Evolutionary conservation across 495 filamentous ascomycete genomes (phyloP), one percentile per base, ranked within the genome.

Genomic region (Podospora pseudopauciseta): DNA sequence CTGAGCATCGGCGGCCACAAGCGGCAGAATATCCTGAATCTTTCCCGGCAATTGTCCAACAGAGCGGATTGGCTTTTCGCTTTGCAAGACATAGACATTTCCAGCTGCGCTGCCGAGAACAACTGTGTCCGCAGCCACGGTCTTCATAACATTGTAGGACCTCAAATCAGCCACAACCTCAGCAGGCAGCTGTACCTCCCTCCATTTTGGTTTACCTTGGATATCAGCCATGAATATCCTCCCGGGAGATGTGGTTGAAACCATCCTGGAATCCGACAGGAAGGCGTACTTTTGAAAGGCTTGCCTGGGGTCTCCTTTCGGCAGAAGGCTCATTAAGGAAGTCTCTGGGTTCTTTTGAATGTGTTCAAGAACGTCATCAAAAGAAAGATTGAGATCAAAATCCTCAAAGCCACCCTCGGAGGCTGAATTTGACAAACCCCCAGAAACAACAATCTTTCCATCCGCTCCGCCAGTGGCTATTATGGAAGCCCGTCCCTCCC

Each of bases 401-500:
- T 72, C 68, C 18, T 60, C 27, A 18, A 64, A 65, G 4, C 2
- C 7, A 2, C 62, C 59, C 11, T 44, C 34, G 9, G 26, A n/a
- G 5, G n/a, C 63, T 1, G 61, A 28, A 28, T 3, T 70, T 34
- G 19, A 15, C 19, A 2, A 32, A 27, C 44, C 20, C 27, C 78
- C 73, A 58, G 83, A 73, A 11, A 85, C 65, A 0, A 75, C 78
- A 28, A 87, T 78, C 68, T 85, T 80, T 15, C 93, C 91, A 81
- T 99, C 95, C 20, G 90, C 88, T n/a, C 92, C 95, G 2, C 94
- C 95, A 55, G 91, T 94, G n/a, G 88, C 87, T 68, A 96, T 74
- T 0, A 86, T 63, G 2, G 75, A 65, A 13, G 66, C 75, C 6
- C 76, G 68, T 32, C 73, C 67, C 7, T 70, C 69, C 5, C 63